phyloP scores from a whole-genome alignment of 148 eudicot genomes.

The Chenopodium album region DNA sequence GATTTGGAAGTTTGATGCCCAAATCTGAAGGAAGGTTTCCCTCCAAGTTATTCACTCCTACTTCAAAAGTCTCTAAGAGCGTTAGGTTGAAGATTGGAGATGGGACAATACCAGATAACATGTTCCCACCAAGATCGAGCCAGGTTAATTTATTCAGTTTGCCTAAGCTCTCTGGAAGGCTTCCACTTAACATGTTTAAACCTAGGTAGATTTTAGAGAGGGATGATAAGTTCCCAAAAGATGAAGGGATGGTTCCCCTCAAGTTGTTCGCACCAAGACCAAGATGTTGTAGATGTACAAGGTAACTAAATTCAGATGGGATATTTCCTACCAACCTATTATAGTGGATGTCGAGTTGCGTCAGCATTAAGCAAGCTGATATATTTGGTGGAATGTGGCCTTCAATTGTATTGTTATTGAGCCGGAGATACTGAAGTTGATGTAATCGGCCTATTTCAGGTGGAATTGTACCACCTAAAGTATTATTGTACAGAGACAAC shows the following conservation, averaged over 20 bases:
- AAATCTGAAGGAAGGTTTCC: constrained; percentile 31
- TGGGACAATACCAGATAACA: constrained; percentile 25
- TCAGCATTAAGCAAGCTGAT: too few species aligned
- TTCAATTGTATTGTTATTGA: too few species aligned
- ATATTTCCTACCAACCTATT: too few species aligned
- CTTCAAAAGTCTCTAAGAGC: not conserved
- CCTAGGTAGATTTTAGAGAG: not conserved
- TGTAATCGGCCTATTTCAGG: constrained; percentile 27
- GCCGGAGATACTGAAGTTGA: not conserved
- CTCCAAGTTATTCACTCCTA: constrained; percentile 14
- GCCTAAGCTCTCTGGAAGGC: constrained; percentile 23
- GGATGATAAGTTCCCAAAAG: constrained; percentile 23
- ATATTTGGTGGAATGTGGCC: too few species aligned
- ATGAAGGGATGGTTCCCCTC: constrained; percentile 14
- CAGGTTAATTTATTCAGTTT: not conserved
- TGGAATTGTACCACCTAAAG: constrained; percentile 26
- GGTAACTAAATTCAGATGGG: too few species aligned
- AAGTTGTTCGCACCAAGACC: constrained; percentile 13
- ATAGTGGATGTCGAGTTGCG: accelerated
- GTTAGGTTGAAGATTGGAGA: constrained; percentile 31
- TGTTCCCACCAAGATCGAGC: not conserved
- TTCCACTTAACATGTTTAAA: constrained; percentile 16
- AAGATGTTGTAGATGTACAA: constrained; percentile 17
- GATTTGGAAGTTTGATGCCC: constrained; percentile 11
- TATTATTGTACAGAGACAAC: constrained; percentile 9